Evolutionary conservation across 2,329 filamentous ascomycete genomes (phyloP).

Genomic region (Penicillium vulpinum): DNA sequence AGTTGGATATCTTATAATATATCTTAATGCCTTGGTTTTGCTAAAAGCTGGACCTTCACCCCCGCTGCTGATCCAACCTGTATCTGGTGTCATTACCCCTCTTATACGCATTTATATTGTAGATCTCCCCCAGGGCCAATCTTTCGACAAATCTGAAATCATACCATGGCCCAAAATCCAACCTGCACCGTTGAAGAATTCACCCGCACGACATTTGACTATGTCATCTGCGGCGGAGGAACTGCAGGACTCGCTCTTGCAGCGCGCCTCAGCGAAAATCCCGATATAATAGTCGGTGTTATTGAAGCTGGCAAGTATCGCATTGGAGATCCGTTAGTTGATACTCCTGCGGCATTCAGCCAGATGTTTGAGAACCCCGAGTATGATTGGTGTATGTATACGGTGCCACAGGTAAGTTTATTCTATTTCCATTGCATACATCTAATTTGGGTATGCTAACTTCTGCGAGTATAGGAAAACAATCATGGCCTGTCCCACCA

Average conservation of each 20-base stretch:
- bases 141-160: background rate
- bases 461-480: slow-evolving; percentile 13
- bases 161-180: slow-evolving; percentile 3
- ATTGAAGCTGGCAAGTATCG: slow-evolving; percentile 47
- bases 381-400: slow-evolving; percentile 39
- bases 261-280: slow-evolving; percentile 45
- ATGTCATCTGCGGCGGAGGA: slow-evolving; percentile 55
- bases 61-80: background rate
- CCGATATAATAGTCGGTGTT: slow-evolving; percentile 44
- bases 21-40: too few species aligned
- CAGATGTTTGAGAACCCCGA: slow-evolving; percentile 32
- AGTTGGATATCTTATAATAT: too few species aligned
- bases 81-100: background rate
- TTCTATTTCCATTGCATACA: background rate
- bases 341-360: slow-evolving; percentile 26
- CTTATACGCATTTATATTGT: background rate
- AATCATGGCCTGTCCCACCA: slow-evolving; percentile 22
- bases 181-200: slow-evolving; percentile 17
- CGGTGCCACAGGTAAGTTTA: slow-evolving; percentile 26
- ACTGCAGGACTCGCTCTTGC: slow-evolving; percentile 52
- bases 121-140: too few species aligned
- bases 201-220: slow-evolving; percentile 21
- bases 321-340: slow-evolving; percentile 30
- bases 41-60: background rate
- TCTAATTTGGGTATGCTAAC: background rate